phyloP scores from a whole-genome alignment of 1,284 basidiomycete species.

The Ustilago nuda region DNA sequence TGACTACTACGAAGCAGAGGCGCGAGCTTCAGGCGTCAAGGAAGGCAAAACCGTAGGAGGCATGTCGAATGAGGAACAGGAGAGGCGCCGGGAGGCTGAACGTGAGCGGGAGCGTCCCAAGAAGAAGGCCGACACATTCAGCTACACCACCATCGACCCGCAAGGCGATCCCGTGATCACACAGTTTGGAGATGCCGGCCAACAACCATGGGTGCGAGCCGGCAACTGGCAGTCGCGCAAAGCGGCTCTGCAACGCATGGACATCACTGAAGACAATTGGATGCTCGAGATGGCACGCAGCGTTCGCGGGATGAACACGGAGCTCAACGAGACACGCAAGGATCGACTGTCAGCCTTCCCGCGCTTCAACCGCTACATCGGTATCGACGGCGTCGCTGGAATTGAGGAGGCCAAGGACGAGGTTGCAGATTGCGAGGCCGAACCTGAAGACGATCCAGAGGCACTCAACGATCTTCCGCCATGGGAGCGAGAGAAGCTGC shows the following conservation, averaged over 20 bases:
- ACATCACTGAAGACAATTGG: constrained; percentile 68
- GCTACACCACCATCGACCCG: constrained; percentile 56
- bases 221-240: constrained; percentile 55
- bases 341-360: constrained; percentile 56
- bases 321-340: constrained; percentile 58
- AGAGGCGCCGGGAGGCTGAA: constrained; percentile 56
- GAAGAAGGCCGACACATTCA: constrained; percentile 57
- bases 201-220: constrained; percentile 62
- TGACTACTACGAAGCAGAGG: constrained; percentile 92
- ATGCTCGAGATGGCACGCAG: constrained; percentile 66
- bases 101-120: constrained; percentile 55
- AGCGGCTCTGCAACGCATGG: constrained; percentile 52
- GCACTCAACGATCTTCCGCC: constrained; percentile 58
- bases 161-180: constrained; percentile 63
- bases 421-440: constrained; percentile 40
- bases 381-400: constrained; percentile 20
- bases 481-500: constrained; percentile 53
- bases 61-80: constrained; percentile 54
- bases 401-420: constrained; percentile 25
- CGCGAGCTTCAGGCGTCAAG: constrained; percentile 71
- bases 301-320: constrained; percentile 64
- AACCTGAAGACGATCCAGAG: constrained; percentile 49
- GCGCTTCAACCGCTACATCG: constrained; percentile 47
- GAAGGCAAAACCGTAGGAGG: constrained; percentile 66
- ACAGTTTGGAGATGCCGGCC: constrained; percentile 65